These are phyloP conservation scores for Hymenoscyphus infarciens DNA, from an alignment of 2,329 filamentous ascomycete genomes.

Conservation along the genomic window DNA sequence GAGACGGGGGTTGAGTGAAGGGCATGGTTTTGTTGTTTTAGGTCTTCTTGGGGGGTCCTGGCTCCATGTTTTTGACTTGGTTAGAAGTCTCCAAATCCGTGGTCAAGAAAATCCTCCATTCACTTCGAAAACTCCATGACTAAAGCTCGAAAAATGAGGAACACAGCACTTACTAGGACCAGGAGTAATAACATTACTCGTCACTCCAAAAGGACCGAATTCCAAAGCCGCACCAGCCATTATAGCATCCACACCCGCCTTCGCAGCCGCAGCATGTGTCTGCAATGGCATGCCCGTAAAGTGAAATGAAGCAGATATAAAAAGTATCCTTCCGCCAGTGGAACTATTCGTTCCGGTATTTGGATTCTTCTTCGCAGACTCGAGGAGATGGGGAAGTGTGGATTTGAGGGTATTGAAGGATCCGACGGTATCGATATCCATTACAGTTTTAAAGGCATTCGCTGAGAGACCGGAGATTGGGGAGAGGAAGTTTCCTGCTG, in stretches of 20 bases:
- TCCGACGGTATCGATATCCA: slow-evolving; percentile 92
- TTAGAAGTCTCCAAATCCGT: not conserved
- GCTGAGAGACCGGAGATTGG: slow-evolving; percentile 75
- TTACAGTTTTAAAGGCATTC: slow-evolving; percentile 92
- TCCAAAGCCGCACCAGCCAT: slow-evolving; percentile 78
- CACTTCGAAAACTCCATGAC: too few relatives aligned
- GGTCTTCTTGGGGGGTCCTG: not conserved
- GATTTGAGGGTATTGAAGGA: slow-evolving; percentile 95
- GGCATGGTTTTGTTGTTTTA: not conserved
- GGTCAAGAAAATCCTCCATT: not conserved
- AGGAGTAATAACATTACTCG: slow-evolving; percentile 83
- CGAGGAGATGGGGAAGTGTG: slow-evolving; percentile 74
- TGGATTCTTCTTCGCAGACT: slow-evolving; percentile 62
- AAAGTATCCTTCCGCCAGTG: slow-evolving; percentile 78
- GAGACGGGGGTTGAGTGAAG: not conserved
- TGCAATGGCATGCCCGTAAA: slow-evolving; percentile 84
- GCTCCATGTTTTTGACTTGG: not conserved
- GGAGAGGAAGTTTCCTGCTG: slow-evolving; percentile 92
- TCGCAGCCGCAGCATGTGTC: slow-evolving; percentile 85
- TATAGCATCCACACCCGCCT: slow-evolving; percentile 85
- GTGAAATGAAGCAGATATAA: slow-evolving; percentile 87
- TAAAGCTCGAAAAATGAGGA: not conserved
- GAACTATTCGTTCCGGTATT: slow-evolving; percentile 55
- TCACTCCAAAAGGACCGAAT: slow-evolving; percentile 82
- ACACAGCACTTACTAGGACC: slow-evolving; percentile 47